Percentiles rank a stretch among this genome's conserved stretches.
Conservation (phyloP, 2,329 filamentous ascomycete genomes). For the Fusarium begoniae region DNA sequence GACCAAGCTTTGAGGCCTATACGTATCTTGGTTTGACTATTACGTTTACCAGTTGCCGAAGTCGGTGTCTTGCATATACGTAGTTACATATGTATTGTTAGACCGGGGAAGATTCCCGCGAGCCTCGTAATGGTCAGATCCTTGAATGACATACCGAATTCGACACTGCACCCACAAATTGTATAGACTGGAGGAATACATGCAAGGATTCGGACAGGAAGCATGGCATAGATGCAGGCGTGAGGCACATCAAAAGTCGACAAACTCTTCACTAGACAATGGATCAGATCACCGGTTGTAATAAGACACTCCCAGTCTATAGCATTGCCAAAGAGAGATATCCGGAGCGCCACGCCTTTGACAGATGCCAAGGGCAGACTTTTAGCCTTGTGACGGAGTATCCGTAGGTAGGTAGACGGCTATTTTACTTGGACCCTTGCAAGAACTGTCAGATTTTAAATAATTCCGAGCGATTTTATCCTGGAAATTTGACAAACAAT, state of each 20-base stretch:
- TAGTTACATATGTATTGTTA: background rate
- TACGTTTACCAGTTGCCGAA: constrained; percentile 8
- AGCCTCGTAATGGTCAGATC: constrained; percentile 19
- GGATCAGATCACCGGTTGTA: constrained; percentile 25
- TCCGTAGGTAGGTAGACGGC: background rate
- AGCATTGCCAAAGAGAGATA: background rate
- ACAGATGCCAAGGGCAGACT: background rate
- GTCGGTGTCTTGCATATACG: background rate
- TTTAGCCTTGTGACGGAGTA: background rate
- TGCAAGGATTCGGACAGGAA: constrained; percentile 11
- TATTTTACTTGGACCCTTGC: background rate
- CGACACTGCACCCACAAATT: constrained; percentile 7
- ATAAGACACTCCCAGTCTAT: background rate
- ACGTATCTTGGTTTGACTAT: background rate
- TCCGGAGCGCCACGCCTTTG: background rate
- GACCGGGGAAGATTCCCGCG: constrained; percentile 2
- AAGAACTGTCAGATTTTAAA: background rate
- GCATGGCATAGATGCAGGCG: constrained; percentile 5
- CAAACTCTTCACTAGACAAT: background rate
- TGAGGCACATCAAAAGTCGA: constrained; percentile 18
- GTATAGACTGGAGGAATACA: constrained; percentile 4
- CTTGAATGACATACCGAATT: constrained; percentile 14
- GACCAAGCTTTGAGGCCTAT: background rate
- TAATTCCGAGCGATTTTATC: background rate
- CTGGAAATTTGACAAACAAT: constrained; percentile 3